Conservation (phyloP, 2,329 filamentous ascomycete genomes). For the Trichoderma hamatum region DNA sequence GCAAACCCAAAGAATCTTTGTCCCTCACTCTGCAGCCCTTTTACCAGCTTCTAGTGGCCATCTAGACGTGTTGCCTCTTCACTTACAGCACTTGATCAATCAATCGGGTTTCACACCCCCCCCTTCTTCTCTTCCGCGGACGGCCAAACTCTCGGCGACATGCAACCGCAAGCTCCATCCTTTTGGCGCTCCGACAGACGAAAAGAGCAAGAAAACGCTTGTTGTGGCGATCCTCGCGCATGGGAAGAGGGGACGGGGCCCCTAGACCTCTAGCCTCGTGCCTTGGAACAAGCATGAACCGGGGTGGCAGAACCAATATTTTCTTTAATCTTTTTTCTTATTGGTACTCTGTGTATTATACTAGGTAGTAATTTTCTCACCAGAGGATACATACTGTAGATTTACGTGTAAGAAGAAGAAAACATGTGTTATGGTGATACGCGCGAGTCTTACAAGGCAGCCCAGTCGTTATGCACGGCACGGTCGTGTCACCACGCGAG, state of each 20-base stretch:
- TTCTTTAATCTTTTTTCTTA: too few relatives aligned
- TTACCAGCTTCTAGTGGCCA: slow-evolving; percentile 22
- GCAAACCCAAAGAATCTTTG: not conserved
- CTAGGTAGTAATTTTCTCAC: not conserved
- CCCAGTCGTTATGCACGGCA: not conserved
- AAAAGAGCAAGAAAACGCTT: slow-evolving; percentile 4
- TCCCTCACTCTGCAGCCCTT: not conserved
- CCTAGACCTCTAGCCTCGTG: not conserved
- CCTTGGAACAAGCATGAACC: not conserved
- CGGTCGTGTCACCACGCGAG: slow-evolving; percentile 12
- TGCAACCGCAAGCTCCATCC: slow-evolving; percentile 25
- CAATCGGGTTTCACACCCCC: not conserved
- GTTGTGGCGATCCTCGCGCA: slow-evolving; percentile 21
- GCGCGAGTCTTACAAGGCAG: slow-evolving; percentile 1
- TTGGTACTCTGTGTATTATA: not conserved
- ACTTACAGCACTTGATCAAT: not conserved
- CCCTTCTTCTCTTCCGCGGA: slow-evolving; percentile 20
- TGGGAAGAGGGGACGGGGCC: not conserved
- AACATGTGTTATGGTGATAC: slow-evolving; percentile 9
- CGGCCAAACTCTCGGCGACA: slow-evolving; percentile 33
- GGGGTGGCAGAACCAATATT: not conserved
- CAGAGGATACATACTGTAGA: not conserved
- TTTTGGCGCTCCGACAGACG: not conserved
- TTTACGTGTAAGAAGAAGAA: not conserved
- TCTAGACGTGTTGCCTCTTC: slow-evolving; percentile 17